Base-by-base conservation (phyloP, 2,329 filamentous ascomycete species). In the Pyricularia sp. region DNA sequence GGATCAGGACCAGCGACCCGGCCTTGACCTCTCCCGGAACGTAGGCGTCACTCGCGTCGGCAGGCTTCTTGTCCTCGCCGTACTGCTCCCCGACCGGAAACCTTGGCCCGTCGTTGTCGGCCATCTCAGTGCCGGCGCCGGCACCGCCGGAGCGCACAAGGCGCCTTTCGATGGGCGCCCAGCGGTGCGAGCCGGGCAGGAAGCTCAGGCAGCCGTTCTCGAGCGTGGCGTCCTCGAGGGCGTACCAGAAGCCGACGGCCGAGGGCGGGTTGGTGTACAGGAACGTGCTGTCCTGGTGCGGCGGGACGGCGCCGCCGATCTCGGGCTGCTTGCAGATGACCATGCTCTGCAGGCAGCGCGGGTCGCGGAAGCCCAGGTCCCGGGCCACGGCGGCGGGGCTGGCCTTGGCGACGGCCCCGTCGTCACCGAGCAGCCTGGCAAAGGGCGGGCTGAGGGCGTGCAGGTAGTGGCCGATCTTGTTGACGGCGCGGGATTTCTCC, bases 321-420 rank as follows among this genome's bases (percentile, higher is more conserved):
- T 96, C 92, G 26, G 95, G 94, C 81, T 97, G 94, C 79, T 99
- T 99, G 86, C 93, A 97, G 74, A 99, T 98, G 31, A 98, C 85
- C 95, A 99, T 99, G 78, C 91, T 95, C 83, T 99, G 95, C 68
- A 99, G 83, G 70, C 85, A 87, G 25, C 90, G 83, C 1, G 94
- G 92, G 77, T 97, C 92, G 4, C 73, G 74, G 81, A 93, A 97
- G 2, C 90, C 90, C 12, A 97, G 83, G 10, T 85, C 85, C 64
- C 82, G 81, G 0, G 93, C 93, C 17, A 97, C 88, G 0, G 85
- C 87, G 0, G 82, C 83, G 0, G 85, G 85, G 66, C 77, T 74
- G 42, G 74, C 77, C 55, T 78, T 76, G 55, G 75, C 76, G 1
- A 75, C 77, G 12, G 20, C 10, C 5, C 65, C 65, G 10, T n/a